Evolutionary conservation across 148 eudicot species (phyloP).

Genomic region (Heliamphora exappendiculata): DNA sequence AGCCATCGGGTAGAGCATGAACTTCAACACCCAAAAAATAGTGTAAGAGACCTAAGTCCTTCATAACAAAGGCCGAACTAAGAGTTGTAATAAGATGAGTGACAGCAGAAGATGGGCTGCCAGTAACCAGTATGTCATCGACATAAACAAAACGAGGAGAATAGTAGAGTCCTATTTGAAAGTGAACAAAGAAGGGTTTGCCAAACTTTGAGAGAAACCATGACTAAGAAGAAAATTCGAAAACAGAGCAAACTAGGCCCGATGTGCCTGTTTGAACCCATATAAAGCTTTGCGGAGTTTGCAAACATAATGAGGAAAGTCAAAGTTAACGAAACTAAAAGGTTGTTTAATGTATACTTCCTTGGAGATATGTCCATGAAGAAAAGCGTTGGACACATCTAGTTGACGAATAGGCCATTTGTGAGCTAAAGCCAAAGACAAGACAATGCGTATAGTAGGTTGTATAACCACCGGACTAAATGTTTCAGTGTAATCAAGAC

Average conservation of each 20-base stretch:
- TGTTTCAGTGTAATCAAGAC: neutral
- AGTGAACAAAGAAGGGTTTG: neutral
- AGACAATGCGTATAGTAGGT: neutral
- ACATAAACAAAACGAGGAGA: neutral
- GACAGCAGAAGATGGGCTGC: too few relatives aligned
- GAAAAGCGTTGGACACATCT: neutral
- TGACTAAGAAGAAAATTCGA: neutral
- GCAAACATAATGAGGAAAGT: neutral
- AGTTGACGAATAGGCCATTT: neutral
- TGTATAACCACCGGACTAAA: neutral
- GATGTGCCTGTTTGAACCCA: neutral
- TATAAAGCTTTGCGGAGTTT: neutral
- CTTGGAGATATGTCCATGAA: neutral
- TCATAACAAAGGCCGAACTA: too few relatives aligned
- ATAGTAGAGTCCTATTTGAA: too few relatives aligned
- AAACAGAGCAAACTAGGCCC: neutral
- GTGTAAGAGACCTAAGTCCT: too few relatives aligned
- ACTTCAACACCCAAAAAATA: too few relatives aligned
- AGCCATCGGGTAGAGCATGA: too few relatives aligned
- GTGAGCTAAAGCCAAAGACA: neutral
- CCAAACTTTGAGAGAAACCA: neutral
- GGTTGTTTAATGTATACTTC: neutral
- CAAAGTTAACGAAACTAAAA: neutral
- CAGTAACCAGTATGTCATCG: neutral
- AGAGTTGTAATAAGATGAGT: too few relatives aligned